Conservation (phyloP, 2,329 filamentous ascomycete genomes). For the Pseudodiploospora longispora region DNA sequence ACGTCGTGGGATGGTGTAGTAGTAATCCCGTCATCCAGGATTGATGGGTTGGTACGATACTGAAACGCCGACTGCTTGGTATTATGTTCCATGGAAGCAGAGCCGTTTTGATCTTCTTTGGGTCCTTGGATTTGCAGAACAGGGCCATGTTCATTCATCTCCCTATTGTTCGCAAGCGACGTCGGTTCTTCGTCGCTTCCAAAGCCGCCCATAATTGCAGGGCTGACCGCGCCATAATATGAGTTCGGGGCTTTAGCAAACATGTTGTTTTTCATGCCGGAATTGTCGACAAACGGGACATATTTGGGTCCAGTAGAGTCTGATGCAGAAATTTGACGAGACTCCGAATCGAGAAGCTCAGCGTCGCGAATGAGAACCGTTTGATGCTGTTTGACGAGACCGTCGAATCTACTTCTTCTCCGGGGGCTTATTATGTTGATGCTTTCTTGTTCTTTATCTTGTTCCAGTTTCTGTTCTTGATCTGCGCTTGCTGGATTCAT, state of each 20-base stretch:
- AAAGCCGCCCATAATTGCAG: conserved; percentile 23
- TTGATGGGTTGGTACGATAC: conserved; percentile 9
- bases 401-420: too few species aligned
- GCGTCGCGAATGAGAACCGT: too few species aligned
- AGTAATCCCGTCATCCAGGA: conserved; percentile 14
- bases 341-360: too few species aligned
- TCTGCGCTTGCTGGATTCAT: too few species aligned
- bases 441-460: too few species aligned
- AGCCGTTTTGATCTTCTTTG: not conserved
- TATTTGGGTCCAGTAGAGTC: conserved; percentile 10
- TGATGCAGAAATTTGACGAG: not conserved
- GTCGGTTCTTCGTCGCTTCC: conserved; percentile 22
- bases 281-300: conserved; percentile 16
- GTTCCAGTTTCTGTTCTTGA: too few species aligned
- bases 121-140: not conserved
- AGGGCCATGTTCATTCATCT: conserved; percentile 11
- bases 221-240: conserved; percentile 22
- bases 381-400: too few species aligned
- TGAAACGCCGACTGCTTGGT: conserved; percentile 9
- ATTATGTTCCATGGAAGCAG: not conserved
- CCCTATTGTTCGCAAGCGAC: conserved; percentile 22
- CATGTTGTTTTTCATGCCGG: conserved; percentile 20
- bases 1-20: not conserved
- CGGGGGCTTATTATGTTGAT: too few species aligned
- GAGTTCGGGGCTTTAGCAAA: conserved; percentile 13